phyloP scores from a whole-genome alignment of 2,329 filamentous ascomycete species.

The Cyclaneusma minus region DNA sequence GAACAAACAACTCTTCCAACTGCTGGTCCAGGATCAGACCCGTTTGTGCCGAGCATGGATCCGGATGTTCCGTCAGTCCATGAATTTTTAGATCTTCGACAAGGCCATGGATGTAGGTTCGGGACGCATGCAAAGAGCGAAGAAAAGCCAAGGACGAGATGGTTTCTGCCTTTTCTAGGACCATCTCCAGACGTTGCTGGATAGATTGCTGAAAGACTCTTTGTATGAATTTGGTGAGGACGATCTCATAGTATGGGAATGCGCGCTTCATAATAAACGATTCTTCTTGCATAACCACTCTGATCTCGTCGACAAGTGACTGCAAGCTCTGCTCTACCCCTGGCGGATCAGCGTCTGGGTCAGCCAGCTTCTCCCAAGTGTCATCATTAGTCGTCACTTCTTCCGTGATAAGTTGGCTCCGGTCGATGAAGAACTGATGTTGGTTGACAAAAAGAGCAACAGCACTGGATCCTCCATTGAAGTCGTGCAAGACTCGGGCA shows the following conservation, averaged over 20 bases:
- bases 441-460: conserved; percentile 96
- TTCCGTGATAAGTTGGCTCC: conserved; percentile 74
- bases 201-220: conserved; percentile 96
- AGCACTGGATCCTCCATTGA: conserved; percentile 89
- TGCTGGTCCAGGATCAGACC: conserved; percentile 60
- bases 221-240: conserved; percentile 84
- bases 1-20: conserved; percentile 63
- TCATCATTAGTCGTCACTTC: conserved; percentile 37
- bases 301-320: conserved; percentile 84
- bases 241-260: conserved; percentile 92
- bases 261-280: conserved; percentile 93
- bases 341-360: conserved; percentile 84
- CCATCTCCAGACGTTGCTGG: conserved; percentile 88
- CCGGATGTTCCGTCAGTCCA: conserved; percentile 87
- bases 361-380: conserved; percentile 81
- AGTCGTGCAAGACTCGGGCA: conserved; percentile 83
- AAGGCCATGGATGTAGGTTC: conserved; percentile 72
- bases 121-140: conserved; percentile 76
- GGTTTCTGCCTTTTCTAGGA: conserved; percentile 83
- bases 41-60: conserved; percentile 76
- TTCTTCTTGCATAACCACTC: conserved; percentile 90
- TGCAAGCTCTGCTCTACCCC: conserved; percentile 86
- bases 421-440: conserved; percentile 97
- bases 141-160: conserved; percentile 87
- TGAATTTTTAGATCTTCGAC: conserved; percentile 91